A percentile compares a stretch with the other conserved stretches of the same genome.
phyloP scores from a whole-genome alignment of 495 filamentous ascomycete species.

The Trichoderma asperelloides region DNA sequence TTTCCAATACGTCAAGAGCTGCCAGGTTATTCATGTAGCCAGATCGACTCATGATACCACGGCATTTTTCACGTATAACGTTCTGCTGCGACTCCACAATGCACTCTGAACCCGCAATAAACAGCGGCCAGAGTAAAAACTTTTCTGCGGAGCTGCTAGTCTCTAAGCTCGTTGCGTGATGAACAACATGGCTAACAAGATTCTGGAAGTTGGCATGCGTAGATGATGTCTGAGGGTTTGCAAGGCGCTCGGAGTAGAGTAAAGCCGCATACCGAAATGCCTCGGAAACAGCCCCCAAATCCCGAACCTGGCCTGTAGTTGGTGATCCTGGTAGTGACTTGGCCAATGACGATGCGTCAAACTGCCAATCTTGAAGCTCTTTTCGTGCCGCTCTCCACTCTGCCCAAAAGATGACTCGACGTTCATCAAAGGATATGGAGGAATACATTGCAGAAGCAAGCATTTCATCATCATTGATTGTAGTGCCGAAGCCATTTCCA shows the following conservation, averaged over 20 bases:
- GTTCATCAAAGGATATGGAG: conserved; percentile 37
- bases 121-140: conserved; percentile 89
- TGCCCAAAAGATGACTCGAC: conserved; percentile 62
- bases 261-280: conserved; percentile 84
- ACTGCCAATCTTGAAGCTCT: conserved; percentile 72
- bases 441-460: conserved; percentile 24
- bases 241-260: conserved; percentile 85
- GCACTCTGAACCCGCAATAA: conserved; percentile 85
- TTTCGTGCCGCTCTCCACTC: conserved; percentile 77
- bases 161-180: conserved; percentile 70
- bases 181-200: conserved; percentile 69
- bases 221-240: conserved; percentile 64
- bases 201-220: conserved; percentile 72
- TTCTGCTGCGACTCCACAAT: conserved; percentile 71
- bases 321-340: conserved; percentile 34
- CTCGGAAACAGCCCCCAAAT: conserved; percentile 61
- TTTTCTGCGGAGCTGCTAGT: conserved; percentile 60
- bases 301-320: conserved; percentile 39
- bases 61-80: conserved; percentile 68
- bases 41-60: conserved; percentile 76
- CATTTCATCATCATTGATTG: conserved; percentile 38
- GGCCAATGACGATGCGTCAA: conserved; percentile 44
- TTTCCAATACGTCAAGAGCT: conserved; percentile 76
- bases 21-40: conserved; percentile 90
- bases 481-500: conserved; percentile 50